These are phyloP conservation scores for Pilasporangium apinafurcum DNA, from an alignment of 352 stramenopile genomes.

Conservation along the genomic window DNA sequence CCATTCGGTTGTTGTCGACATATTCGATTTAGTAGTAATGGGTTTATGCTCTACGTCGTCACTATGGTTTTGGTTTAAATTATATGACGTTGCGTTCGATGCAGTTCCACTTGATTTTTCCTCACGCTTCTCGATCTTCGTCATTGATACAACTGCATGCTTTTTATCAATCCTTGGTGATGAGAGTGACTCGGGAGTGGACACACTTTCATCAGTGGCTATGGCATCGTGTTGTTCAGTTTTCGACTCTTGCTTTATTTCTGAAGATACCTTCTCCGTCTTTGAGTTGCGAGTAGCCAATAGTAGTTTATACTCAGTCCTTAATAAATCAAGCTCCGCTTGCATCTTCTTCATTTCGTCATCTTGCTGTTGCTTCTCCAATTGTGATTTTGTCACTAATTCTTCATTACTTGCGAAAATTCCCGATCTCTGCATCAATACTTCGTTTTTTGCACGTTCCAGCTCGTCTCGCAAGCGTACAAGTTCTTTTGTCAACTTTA, in stretches of 20 bases:
- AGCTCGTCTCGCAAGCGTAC: constrained; percentile 24
- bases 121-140: not conserved
- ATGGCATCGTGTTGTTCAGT: not conserved
- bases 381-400: not conserved
- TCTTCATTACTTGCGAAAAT: not conserved
- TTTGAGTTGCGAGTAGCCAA: too few species aligned
- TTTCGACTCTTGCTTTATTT: not conserved
- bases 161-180: too few species aligned
- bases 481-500: constrained; percentile 25
- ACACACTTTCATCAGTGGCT: constrained; percentile 3
- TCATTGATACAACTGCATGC: too few species aligned
- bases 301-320: constrained; percentile 5
- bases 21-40: too few species aligned
- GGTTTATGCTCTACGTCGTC: too few species aligned
- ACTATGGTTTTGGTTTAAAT: too few species aligned
- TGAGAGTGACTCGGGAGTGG: constrained; percentile 12
- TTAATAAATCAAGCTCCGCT: constrained; percentile 4
- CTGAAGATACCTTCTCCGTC: constrained; percentile 1
- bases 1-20: too few species aligned
- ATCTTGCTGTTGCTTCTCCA: not conserved
- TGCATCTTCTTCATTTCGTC: constrained; percentile 5
- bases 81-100: too few species aligned
- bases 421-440: not conserved
- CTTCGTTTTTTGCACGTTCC: constrained; percentile 9
- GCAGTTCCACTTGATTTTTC: constrained; percentile 1